Percentiles rank a stretch among this genome's conserved stretches.
Conservation (phyloP, 1,284 basidiomycete species). For the Ustanciosporium gigantosporum region DNA sequence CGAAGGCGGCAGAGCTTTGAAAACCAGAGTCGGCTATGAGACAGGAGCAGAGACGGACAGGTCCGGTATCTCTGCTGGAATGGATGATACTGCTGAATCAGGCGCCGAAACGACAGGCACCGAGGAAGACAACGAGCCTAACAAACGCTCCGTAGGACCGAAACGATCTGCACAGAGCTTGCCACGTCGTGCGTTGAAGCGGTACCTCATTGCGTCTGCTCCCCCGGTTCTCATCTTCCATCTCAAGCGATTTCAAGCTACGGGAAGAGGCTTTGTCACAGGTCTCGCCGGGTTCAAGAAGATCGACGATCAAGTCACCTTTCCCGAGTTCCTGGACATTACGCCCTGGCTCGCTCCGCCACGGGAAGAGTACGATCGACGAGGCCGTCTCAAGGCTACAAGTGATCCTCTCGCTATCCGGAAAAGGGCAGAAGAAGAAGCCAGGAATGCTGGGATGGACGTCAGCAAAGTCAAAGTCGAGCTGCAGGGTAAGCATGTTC, state of each 20-base stretch:
- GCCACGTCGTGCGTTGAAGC: slow-evolving; percentile 82
- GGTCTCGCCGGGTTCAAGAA: slow-evolving; percentile 70
- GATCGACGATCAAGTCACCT: slow-evolving; percentile 80
- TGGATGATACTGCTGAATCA: slow-evolving; percentile 32
- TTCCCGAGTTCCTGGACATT: slow-evolving; percentile 82
- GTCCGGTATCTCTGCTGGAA: slow-evolving; percentile 30
- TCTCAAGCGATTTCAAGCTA: slow-evolving; percentile 82
- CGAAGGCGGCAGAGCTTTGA: slow-evolving; percentile 1
- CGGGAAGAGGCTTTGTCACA: slow-evolving; percentile 51
- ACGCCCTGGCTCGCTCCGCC: slow-evolving; percentile 82
- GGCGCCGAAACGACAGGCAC: slow-evolving; percentile 24
- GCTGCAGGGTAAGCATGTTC: slow-evolving; percentile 6
- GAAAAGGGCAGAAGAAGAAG: slow-evolving; percentile 52
- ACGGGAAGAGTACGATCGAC: slow-evolving; percentile 68
- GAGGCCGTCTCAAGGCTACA: slow-evolving; percentile 63
- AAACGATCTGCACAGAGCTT: slow-evolving; percentile 64
- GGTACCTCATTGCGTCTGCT: slow-evolving; percentile 82
- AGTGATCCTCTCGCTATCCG: slow-evolving; percentile 54
- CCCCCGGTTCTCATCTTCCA: slow-evolving; percentile 89
- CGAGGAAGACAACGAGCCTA: slow-evolving; percentile 6
- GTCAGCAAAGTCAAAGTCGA: slow-evolving; percentile 50
- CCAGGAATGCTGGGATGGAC: slow-evolving; percentile 61
- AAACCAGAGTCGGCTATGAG: slow-evolving; percentile 12
- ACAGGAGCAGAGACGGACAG: slow-evolving; percentile 38
- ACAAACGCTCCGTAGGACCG: slow-evolving; percentile 3